Evolutionary conservation across 2,329 filamentous ascomycete species (phyloP).

Genomic region (Apiospora aurea): DNA sequence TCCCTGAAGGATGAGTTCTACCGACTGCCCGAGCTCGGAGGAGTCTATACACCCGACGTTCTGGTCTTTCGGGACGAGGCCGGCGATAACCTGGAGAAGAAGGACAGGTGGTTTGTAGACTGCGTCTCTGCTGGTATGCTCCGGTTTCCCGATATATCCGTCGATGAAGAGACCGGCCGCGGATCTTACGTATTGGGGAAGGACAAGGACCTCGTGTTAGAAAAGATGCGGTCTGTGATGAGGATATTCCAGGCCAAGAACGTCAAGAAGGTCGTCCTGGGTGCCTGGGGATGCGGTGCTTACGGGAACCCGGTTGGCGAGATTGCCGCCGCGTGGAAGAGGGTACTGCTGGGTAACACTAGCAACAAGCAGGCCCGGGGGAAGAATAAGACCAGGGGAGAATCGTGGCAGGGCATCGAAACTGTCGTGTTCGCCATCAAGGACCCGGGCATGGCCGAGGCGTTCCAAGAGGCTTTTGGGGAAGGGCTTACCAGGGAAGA

Average conservation of each 20-base stretch:
- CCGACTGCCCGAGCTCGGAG: constrained; percentile 63
- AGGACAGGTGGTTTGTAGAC: constrained; percentile 65
- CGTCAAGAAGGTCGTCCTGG: constrained; percentile 59
- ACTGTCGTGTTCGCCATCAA: constrained; percentile 67
- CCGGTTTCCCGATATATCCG: constrained; percentile 60
- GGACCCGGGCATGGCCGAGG: constrained; percentile 56
- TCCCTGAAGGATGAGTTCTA: constrained; percentile 66
- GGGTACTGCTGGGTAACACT: constrained; percentile 45
- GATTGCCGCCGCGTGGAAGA: constrained; percentile 62
- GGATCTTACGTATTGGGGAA: constrained; percentile 50
- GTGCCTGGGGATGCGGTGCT: constrained; percentile 70
- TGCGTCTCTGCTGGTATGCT: constrained; percentile 66
- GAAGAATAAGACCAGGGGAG: constrained; percentile 35
- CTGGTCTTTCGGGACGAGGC: constrained; percentile 60
- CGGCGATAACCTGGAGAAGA: constrained; percentile 47
- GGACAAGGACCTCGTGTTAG: constrained; percentile 57
- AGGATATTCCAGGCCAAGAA: constrained; percentile 56
- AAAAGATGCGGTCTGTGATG: constrained; percentile 66
- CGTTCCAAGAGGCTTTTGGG: constrained; percentile 59
- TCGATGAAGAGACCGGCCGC: constrained; percentile 32
- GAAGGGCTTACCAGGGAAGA: constrained; percentile 44
- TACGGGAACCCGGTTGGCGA: constrained; percentile 68
- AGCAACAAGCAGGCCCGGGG: constrained; percentile 30
- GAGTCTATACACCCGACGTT: constrained; percentile 64
- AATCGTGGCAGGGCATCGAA: constrained; percentile 52